Percentiles rank a stretch among this genome's conserved stretches.
These are phyloP conservation scores for Ophiostoma pallidulum DNA, from an alignment of 2,329 filamentous ascomycete genomes.

Conservation along the genomic window DNA sequence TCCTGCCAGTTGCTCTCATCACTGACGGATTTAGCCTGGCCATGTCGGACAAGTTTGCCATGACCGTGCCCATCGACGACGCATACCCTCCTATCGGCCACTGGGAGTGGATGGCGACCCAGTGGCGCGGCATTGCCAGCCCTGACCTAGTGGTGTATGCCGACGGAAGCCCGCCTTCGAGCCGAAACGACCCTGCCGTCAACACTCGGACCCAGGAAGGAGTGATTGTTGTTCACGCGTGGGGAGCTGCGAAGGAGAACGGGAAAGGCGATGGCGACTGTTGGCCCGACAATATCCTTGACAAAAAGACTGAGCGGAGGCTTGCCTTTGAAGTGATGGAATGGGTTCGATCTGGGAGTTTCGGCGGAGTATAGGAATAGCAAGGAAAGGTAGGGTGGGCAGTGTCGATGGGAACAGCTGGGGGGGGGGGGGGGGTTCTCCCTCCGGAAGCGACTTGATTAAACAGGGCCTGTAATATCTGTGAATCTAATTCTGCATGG, in stretches of 20 bases:
- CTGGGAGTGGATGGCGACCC: constrained; percentile 93
- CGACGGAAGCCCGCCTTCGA: constrained; percentile 10
- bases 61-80: constrained; percentile 64
- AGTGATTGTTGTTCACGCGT: constrained; percentile 47
- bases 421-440: too few species aligned
- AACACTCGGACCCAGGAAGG: constrained; percentile 32
- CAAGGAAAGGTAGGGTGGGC: neutral
- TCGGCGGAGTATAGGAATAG: constrained; percentile 16
- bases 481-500: too few species aligned
- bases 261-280: neutral
- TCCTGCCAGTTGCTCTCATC: constrained; percentile 58
- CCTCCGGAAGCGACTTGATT: too few species aligned
- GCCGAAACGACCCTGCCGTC: constrained; percentile 22
- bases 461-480: too few species aligned
- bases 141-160: constrained; percentile 67
- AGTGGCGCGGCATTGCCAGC: constrained; percentile 80
- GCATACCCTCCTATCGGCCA: constrained; percentile 76
- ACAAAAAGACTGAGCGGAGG: constrained; percentile 62
- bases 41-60: constrained; percentile 66
- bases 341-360: constrained; percentile 52
- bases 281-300: constrained; percentile 30
- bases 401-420: too few species aligned
- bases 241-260: neutral
- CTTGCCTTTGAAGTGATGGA: constrained; percentile 83
- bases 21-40: constrained; percentile 72